These are phyloP conservation scores for Ogataea paraovalis DNA, from an alignment of 805 yeast species.

Conservation along the genomic window DNA sequence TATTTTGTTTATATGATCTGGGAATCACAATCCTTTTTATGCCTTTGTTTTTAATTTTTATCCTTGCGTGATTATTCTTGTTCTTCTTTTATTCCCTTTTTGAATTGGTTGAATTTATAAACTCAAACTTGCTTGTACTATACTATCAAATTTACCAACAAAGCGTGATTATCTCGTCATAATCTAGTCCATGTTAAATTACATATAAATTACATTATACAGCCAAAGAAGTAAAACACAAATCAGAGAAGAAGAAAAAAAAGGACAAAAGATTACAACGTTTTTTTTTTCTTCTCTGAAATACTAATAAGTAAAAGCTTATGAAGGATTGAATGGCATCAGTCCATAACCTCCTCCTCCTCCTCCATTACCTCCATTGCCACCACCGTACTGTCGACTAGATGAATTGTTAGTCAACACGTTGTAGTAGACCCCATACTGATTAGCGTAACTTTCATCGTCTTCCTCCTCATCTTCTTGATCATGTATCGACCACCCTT, in stretches of 20 bases:
- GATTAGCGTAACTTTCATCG: slow-evolving; percentile 25
- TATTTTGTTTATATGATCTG: too few species aligned
- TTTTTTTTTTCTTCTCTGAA: too few species aligned
- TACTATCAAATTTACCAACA: too few species aligned
- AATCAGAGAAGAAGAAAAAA: neutral
- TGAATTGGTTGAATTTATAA: neutral
- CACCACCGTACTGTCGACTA: slow-evolving; percentile 3
- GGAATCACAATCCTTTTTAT: too few species aligned
- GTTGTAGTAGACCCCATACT: slow-evolving; percentile 33
- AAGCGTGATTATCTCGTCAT: neutral
- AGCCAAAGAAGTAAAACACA: neutral
- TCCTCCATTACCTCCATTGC: slow-evolving; percentile 4
- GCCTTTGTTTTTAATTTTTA: too few species aligned
- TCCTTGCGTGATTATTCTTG: too few species aligned
- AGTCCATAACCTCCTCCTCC: slow-evolving; percentile 17
- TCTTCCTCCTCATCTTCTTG: slow-evolving; percentile 4
- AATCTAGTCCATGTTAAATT: neutral
- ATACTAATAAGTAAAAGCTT: neutral
- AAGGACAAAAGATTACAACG: too few species aligned
- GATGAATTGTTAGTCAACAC: slow-evolving; percentile 23
- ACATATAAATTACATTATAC: too few species aligned
- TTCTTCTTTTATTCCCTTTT: neutral
- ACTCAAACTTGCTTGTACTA: neutral
- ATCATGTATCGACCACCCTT: neutral
- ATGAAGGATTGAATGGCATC: slow-evolving; percentile 33